Base-by-base conservation (phyloP, 257 asterid species). In the Scutellaria barbata region DNA sequence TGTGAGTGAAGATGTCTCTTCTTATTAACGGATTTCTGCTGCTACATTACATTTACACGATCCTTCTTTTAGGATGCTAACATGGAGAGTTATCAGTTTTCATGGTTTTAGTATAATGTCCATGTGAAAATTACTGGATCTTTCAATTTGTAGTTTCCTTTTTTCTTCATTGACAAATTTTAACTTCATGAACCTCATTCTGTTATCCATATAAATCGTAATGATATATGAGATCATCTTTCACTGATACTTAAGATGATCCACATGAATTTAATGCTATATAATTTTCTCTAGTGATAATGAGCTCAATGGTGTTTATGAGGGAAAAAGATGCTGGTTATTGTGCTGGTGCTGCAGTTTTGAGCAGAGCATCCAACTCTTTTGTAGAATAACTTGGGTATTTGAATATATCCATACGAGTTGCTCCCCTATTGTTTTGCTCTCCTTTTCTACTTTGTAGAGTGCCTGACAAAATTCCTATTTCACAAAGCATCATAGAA, bases 1-100 rank as follows among this genome's bases (percentile, higher is more conserved):
- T 92, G 98, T 92, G 81, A 84, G 96, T 85, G 59, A 58, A 47
- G 51, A 33, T 73, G 33, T 66, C 66, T 47, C 43, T 69, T 72
- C 33, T 33, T 67, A 17, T 56, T 45, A 37, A 55, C 35, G 51
- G 40, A 7, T 20, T 63, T 68, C 55, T 74, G 17, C 73, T 13
- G 30, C 30, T 71, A 11, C 50, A 46, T 70, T 71, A n/a, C 43
- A 39, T 65, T 22, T 12, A 10, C 14, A 10, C 48, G n/a, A 51
- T 58, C 25, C 16, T 14, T 22, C 25, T 6, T 54, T 33, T 17
- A 16, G 54, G 58, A 41, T 16, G 50, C 25, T 11, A 22, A 69
- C 14, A 66, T 13, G 17, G 46, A 41, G n/a, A n/a, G 47, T 35
- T 30, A 30, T 30, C 10, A n/a, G 47, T 56, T 13, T 40, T 53